These are phyloP conservation scores for Capronia americana DNA, from an alignment of 2,329 filamentous ascomycete genomes.

Conservation along the genomic window DNA sequence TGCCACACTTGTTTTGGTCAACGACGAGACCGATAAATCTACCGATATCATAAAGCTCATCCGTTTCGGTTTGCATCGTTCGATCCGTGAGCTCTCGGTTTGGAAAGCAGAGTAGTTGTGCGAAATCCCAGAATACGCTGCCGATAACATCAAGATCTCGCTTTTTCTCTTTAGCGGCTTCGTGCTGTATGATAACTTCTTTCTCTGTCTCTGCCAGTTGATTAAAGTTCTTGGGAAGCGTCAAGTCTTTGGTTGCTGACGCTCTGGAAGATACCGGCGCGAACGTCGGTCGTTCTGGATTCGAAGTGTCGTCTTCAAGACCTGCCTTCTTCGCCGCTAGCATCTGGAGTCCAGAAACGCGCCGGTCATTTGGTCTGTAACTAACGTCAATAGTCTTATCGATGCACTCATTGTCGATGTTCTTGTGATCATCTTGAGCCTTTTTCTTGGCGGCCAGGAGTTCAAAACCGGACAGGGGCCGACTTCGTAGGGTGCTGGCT, in stretches of 20 bases:
- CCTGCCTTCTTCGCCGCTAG: constrained; percentile 12
- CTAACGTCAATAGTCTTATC: background rate
- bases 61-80: constrained; percentile 25
- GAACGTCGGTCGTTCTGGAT: background rate
- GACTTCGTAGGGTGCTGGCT: background rate
- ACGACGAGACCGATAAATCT: constrained; percentile 30
- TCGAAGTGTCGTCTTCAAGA: background rate
- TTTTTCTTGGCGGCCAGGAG: background rate
- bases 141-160: constrained; percentile 32
- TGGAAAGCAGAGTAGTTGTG: constrained; percentile 21
- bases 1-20: constrained; percentile 26
- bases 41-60: constrained; percentile 31
- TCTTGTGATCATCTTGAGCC: background rate
- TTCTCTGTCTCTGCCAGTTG: constrained; percentile 23
- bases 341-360: constrained; percentile 14
- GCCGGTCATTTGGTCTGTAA: background rate
- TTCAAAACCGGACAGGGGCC: constrained; percentile 5
- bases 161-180: constrained; percentile 33
- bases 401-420: background rate
- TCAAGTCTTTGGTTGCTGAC: constrained; percentile 5
- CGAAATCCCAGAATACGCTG: constrained; percentile 24
- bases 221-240: constrained; percentile 26
- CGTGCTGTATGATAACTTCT: constrained; percentile 27
- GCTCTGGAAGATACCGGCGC: background rate
- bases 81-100: constrained; percentile 14